Evolutionary conservation across 352 stramenopile species (phyloP).

Genomic region (Phytophthora tentaculata): DNA sequence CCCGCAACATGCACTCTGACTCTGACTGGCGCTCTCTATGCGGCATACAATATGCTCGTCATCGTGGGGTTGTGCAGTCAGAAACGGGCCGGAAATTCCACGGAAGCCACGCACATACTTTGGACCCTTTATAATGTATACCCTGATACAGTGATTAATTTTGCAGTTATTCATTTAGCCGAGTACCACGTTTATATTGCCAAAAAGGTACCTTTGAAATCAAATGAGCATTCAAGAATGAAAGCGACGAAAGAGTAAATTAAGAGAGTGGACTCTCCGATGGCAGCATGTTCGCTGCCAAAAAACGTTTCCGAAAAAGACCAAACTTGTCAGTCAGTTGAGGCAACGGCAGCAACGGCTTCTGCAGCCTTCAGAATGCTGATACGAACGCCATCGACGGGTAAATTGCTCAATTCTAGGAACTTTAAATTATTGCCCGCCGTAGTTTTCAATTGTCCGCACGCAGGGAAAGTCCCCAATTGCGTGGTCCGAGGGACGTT

Average conservation of each 20-base stretch:
- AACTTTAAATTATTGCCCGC: neutral
- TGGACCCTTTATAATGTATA: neutral
- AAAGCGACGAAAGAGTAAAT: neutral
- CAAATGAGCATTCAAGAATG: neutral
- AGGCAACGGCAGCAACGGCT: slow-evolving; percentile 4
- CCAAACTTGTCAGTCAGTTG: slow-evolving; percentile 10
- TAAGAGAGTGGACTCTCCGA: neutral
- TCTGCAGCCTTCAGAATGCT: slow-evolving; percentile 27
- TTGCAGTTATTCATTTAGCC: too few species aligned
- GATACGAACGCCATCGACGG: slow-evolving; percentile 6
- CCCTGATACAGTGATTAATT: neutral
- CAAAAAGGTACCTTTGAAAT: neutral
- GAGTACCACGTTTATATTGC: too few species aligned
- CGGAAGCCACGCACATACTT: slow-evolving; percentile 13
- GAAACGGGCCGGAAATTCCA: slow-evolving; percentile 31
- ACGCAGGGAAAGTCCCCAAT: slow-evolving; percentile 7
- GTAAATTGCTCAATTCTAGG: slow-evolving; percentile 2
- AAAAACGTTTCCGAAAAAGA: neutral
- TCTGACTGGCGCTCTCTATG: slow-evolving; percentile 37
- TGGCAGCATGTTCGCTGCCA: neutral
- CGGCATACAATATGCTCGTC: slow-evolving; percentile 28
- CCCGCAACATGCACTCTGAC: slow-evolving; percentile 30
- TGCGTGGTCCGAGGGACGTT: too few species aligned
- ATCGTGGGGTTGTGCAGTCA: slow-evolving; percentile 27
- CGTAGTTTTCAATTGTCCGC: slow-evolving; percentile 2